phyloP scores from a whole-genome alignment of 345 rosid genomes.

The Hibiscus tridactylites region DNA sequence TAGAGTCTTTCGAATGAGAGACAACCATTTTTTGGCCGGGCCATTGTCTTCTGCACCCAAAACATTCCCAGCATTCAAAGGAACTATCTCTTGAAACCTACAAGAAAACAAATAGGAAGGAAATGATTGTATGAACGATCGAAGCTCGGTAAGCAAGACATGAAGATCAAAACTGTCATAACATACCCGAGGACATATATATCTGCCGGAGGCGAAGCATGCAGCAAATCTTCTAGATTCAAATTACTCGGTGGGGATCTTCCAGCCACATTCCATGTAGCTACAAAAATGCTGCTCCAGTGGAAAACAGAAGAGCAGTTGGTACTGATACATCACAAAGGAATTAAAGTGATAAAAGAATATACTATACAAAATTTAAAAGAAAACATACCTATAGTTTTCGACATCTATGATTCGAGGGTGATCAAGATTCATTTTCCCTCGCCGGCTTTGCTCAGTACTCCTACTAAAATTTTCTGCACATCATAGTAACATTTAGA shows the following conservation, averaged over 20 bases:
- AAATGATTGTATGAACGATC: conserved; percentile 1
- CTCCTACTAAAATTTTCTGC: conserved; percentile 71
- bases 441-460: conserved; percentile 57
- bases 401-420: conserved; percentile 94
- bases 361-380: neutral
- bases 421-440: conserved; percentile 83
- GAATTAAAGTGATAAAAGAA: neutral
- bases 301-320: conserved; percentile 7
- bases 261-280: conserved; percentile 97
- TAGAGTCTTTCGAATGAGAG: conserved; percentile 70
- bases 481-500: conserved; percentile 9
- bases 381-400: conserved; percentile 55
- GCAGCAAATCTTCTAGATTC: conserved; percentile 94
- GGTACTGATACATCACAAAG: neutral
- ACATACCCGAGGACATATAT: conserved; percentile 89
- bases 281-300: conserved; percentile 74
- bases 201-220: conserved; percentile 89
- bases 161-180: conserved; percentile 11
- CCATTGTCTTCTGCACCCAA: conserved; percentile 98
- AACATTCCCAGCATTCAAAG: conserved; percentile 92
- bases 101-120: neutral
- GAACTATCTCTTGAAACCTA: conserved; percentile 99
- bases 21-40: conserved; percentile 92
- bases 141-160: neutral
- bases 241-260: conserved; percentile 79